phyloP scores from a whole-genome alignment of 306 rosid species.

The Quercus berberidifolia region DNA sequence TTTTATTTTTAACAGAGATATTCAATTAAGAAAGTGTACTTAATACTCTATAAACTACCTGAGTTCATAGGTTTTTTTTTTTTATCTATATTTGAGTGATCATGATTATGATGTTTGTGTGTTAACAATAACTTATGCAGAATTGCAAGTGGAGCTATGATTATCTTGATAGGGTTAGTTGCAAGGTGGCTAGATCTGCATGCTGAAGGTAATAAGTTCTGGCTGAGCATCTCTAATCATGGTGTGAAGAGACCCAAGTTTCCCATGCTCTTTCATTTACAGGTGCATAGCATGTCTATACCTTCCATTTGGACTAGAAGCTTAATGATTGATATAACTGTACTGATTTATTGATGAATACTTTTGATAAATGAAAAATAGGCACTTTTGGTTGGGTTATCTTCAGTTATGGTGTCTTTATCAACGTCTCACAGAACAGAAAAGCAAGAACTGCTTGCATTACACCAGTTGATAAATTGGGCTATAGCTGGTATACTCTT shows the following conservation, averaged over 20 bases:
- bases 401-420: conserved; percentile 75
- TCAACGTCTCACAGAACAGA: conserved; percentile 79
- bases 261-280: conserved; percentile 64
- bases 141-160: conserved; percentile 71
- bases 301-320: conserved; percentile 9
- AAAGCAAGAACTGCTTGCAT: conserved; percentile 60
- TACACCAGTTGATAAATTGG: conserved; percentile 78
- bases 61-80: conserved; percentile 3
- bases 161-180: conserved; percentile 61
- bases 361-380: conserved; percentile 20
- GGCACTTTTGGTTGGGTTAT: conserved; percentile 75
- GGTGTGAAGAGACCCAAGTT: conserved; percentile 10
- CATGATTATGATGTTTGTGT: neutral
- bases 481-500: conserved; percentile 62
- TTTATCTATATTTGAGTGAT: neutral
- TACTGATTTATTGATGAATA: conserved; percentile 3
- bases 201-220: conserved; percentile 47
- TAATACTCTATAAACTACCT: neutral
- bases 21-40: neutral
- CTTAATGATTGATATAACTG: conserved; percentile 9
- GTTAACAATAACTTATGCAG: conserved; percentile 40
- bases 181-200: conserved; percentile 68
- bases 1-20: neutral
- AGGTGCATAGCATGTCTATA: conserved; percentile 43
- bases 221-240: conserved; percentile 59